Base-by-base conservation (phyloP, 805 yeast genomes). In the Pachysolen tannophilus region DNA sequence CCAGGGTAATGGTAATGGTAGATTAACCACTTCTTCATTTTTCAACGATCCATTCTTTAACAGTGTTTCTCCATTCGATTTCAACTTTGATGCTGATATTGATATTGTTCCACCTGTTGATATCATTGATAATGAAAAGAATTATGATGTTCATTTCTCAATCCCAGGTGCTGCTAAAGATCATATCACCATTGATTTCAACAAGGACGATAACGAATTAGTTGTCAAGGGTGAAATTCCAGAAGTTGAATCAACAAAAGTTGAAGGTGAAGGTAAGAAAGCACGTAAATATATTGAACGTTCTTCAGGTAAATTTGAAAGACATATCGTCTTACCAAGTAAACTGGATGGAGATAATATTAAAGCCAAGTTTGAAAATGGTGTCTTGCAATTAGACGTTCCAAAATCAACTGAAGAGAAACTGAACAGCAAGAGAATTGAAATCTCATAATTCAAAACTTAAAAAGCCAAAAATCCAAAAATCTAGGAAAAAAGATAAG, bases 151-250 rank as follows among this genome's bases (percentile, higher is more conserved):
- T 25, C 61, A 60, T 25, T 56, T 68, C 4, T 61, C 73, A 1
- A 52, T 69, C 34, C 72, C 76, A 8, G 76, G 76, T 35, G 71
- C 69, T 14, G 41, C 56, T 2, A 63, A 61, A 46, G 68, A 69
- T 15, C 52, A 60, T 29, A 56, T 67, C 44, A 53, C 61, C 10
- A 48, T 69, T 35, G 75, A 70, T 47, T 71, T 61, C 52, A 61
- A 69, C 47, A 58, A 65, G 40, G 65, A 65, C 27, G 52, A 57
- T 15, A 64, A 67, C 35, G 63, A 65, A 41, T 50, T 71, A 35
- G 46, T 56, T 10, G 49, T 71, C 23, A 53, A 62, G 32, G 78
- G 78, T 37, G 68, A 60, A 34, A 53, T 65, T 33, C 64, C 64
- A 26, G 47, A 11, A 11, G 26, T 23, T 7, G 26, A 23, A 23